Percentiles rank a stretch among this genome's conserved stretches.
These are phyloP conservation scores for Dryas integrifolia DNA, from an alignment of 331 rosid species.

Conservation along the genomic window DNA sequence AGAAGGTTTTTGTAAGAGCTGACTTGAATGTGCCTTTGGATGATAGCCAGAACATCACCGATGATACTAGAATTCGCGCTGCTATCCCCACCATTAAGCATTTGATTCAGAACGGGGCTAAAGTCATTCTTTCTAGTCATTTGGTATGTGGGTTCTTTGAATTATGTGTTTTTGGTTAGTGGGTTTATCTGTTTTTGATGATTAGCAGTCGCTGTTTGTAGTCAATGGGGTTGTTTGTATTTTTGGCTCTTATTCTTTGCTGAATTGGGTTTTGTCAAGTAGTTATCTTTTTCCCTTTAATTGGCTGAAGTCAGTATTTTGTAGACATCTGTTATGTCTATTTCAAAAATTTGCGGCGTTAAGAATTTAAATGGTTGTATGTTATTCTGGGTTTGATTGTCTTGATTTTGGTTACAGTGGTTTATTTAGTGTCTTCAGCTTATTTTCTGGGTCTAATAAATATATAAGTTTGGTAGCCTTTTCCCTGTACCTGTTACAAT, in stretches of 20 bases:
- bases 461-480: not conserved
- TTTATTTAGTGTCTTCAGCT: not conserved
- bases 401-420: not conserved
- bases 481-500: slow-evolving; percentile 1
- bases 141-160: slow-evolving; percentile 47
- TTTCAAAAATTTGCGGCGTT: not conserved
- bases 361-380: not conserved
- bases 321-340: not conserved
- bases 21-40: slow-evolving; percentile 92
- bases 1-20: slow-evolving; percentile 84
- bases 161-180: not conserved
- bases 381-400: not conserved
- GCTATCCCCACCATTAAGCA: slow-evolving; percentile 89
- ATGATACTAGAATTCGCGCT: slow-evolving; percentile 95
- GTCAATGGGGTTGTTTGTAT: not conserved
- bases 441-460: not conserved
- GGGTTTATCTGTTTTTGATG: not conserved
- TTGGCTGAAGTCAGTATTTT: slow-evolving; percentile 9
- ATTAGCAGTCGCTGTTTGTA: not conserved
- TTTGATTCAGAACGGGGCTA: slow-evolving; percentile 79
- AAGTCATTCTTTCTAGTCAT: slow-evolving; percentile 86
- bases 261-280: not conserved
- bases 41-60: slow-evolving; percentile 89
- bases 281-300: not conserved
- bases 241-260: not conserved